phyloP scores from a whole-genome alignment of 371 early-diverging fungal genomes.

The Mucor irregularis region DNA sequence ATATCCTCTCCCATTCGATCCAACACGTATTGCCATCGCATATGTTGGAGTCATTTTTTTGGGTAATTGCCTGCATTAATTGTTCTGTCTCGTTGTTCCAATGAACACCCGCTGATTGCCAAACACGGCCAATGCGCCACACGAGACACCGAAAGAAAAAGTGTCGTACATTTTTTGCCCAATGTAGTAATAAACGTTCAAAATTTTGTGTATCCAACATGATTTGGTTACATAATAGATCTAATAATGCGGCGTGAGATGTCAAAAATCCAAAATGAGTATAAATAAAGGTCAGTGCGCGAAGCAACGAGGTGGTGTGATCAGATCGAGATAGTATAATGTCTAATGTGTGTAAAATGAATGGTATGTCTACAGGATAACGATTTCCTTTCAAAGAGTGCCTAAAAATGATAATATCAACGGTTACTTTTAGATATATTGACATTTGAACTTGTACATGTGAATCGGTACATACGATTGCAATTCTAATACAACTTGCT shows the following conservation, averaged over 20 bases:
- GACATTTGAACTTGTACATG: not conserved
- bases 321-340: conserved; percentile 48
- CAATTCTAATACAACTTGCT: conserved; percentile 41
- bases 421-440: not conserved
- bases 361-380: conserved; percentile 47
- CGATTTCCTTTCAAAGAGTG: conserved; percentile 7
- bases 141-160: conserved; percentile 54
- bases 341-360: conserved; percentile 46
- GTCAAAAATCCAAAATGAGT: conserved; percentile 55
- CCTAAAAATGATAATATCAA: not conserved
- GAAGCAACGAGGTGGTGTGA: conserved; percentile 50
- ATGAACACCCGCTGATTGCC: conserved; percentile 9
- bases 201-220: conserved; percentile 45
- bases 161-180: conserved; percentile 56
- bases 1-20: conserved; percentile 5
- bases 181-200: conserved; percentile 55
- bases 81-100: conserved; percentile 16
- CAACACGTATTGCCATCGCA: conserved; percentile 4
- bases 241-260: conserved; percentile 34
- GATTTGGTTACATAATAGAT: conserved; percentile 42
- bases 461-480: too few relatives aligned
- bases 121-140: conserved; percentile 49
- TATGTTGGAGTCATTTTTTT: not conserved
- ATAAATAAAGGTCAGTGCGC: conserved; percentile 56
- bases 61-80: not conserved